Conservation (phyloP, 495 filamentous ascomycete species). For the Neurospora sp. region DNA sequence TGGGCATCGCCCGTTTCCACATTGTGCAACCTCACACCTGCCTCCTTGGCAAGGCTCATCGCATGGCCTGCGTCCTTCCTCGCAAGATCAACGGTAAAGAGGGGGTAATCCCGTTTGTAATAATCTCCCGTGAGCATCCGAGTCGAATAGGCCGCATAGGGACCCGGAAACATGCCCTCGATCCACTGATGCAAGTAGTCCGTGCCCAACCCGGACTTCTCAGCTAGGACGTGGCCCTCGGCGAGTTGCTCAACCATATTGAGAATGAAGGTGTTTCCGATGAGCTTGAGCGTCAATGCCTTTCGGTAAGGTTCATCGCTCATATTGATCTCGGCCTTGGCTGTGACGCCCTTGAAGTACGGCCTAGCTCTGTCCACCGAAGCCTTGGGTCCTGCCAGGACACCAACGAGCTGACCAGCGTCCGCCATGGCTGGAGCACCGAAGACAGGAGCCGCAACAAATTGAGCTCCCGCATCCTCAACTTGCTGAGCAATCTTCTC, state of each 20-base stretch:
- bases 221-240: slow-evolving; percentile 67
- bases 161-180: slow-evolving; percentile 52
- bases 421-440: slow-evolving; percentile 74
- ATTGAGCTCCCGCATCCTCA: slow-evolving; percentile 49
- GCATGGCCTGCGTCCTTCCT: slow-evolving; percentile 80
- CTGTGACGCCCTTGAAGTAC: slow-evolving; percentile 71
- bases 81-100: slow-evolving; percentile 81
- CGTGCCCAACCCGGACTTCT: slow-evolving; percentile 67
- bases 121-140: slow-evolving; percentile 73
- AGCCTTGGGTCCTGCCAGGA: slow-evolving; percentile 58
- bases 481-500: slow-evolving; percentile 48
- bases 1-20: slow-evolving; percentile 60
- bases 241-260: slow-evolving; percentile 71
- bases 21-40: slow-evolving; percentile 53
- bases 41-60: slow-evolving; percentile 48
- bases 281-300: slow-evolving; percentile 61
- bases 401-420: slow-evolving; percentile 61
- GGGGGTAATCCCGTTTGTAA: slow-evolving; percentile 48
- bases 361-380: slow-evolving; percentile 56
- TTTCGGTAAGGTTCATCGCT: slow-evolving; percentile 47
- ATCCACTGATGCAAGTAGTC: slow-evolving; percentile 60
- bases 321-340: slow-evolving; percentile 61
- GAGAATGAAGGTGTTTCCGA: slow-evolving; percentile 81
- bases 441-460: slow-evolving; percentile 76
- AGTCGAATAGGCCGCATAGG: slow-evolving; percentile 59